phyloP scores from a whole-genome alignment of 352 stramenopile species.

The Globisporangium irregulare region DNA sequence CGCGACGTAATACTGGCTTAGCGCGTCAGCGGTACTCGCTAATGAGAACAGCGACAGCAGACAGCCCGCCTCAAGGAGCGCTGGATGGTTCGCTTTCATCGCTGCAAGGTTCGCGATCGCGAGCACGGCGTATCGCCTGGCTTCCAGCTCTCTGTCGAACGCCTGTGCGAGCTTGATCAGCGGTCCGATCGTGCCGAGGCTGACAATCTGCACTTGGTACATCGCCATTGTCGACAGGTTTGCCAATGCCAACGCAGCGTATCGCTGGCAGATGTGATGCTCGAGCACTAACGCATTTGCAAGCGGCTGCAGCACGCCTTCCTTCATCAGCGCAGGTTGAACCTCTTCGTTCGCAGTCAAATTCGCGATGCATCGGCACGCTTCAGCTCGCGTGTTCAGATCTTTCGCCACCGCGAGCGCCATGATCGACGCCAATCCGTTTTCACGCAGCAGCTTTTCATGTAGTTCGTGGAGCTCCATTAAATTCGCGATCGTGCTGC shows the following conservation, averaged over 20 bases:
- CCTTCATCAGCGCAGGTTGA: conserved; percentile 89
- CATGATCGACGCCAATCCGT: conserved; percentile 91
- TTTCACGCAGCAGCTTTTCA: conserved; percentile 93
- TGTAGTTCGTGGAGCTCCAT: conserved; percentile 94
- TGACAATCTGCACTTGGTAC: conserved; percentile 94
- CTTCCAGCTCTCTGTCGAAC: conserved; percentile 91
- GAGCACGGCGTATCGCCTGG: conserved; percentile 91
- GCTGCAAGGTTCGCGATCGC: conserved; percentile 94
- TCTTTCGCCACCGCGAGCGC: conserved; percentile 89
- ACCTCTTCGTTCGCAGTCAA: conserved; percentile 94
- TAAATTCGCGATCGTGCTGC: conserved; percentile 94
- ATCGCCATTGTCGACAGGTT: conserved; percentile 93
- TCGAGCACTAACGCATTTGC: conserved; percentile 86
- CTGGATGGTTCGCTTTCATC: conserved; percentile 93
- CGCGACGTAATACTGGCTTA: conserved; percentile 95
- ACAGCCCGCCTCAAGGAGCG: conserved; percentile 90
- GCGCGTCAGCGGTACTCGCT: conserved; percentile 89
- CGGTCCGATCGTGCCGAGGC: conserved; percentile 90
- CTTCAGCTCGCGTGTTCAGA: conserved; percentile 89
- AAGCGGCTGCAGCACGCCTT: conserved; percentile 90
- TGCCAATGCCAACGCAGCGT: conserved; percentile 90
- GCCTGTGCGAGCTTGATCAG: conserved; percentile 86
- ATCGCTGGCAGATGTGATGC: conserved; percentile 93
- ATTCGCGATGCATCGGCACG: conserved; percentile 92
- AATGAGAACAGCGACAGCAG: conserved; percentile 92